Evolutionary conservation across 805 yeast species (phyloP), one percentile per base, ranked within the genome.

Genomic region (Metschnikowia proteae): DNA sequence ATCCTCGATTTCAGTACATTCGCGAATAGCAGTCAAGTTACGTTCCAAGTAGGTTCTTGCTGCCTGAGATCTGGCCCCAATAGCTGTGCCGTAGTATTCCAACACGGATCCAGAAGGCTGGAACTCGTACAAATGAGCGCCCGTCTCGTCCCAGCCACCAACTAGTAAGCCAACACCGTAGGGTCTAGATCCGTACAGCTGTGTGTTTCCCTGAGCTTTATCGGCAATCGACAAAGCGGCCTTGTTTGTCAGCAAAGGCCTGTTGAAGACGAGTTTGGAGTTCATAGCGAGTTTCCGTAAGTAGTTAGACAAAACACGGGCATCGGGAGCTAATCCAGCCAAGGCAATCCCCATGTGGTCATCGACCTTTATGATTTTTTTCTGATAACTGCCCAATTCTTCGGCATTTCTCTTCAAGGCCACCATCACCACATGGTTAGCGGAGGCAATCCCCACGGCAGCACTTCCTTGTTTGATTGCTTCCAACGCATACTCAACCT

Each of bases 381-480:
- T 88, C 66, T 94, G 99, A 68, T 91, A 94, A 36, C 97, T 89
- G 26, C 99, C 97, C 55, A 94, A 76, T 66, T 94, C 98, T 68
- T 94, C 99, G 5, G 97, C 96, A 65, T 90, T 92, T 67, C 99
- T 81, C 50, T 94, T 94, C 60, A 94, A 74, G 10, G 97, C 98
- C 39, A 88, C 97, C 60, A 94, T 74, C 6, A 92, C 98, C 26
- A 90, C 97, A 66, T 90, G 86, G 45, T 81, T 83, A 58, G 84
- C 81, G 36, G 97, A 89, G 37, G 88, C 84, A 48, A 94, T 74
- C 6, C 99, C 99, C 32, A 91, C 97, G 3, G 97, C 92, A 3
- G 97, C 98, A 55, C 95, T 84, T 34, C 99, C 99, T 73, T 92
- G 98, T 66, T 94, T 94, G 68, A 94, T 94, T 9, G 99, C 98